A percentile compares a stretch with the other conserved stretches of the same genome.
Conservation (phyloP, 805 yeast genomes). For the Tetrapisispora nanseiensis region DNA sequence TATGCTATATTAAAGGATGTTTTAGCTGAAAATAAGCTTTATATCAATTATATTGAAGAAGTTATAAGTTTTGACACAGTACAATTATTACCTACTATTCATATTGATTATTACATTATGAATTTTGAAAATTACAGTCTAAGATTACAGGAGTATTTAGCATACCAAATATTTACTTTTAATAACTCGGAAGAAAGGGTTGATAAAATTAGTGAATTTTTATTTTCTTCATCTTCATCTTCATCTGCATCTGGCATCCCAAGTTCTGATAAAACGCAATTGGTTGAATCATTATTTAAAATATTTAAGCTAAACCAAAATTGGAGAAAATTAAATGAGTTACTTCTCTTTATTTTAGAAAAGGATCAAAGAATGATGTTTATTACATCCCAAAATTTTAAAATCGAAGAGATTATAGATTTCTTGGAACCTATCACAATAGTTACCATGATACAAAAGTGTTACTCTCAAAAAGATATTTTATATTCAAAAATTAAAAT, state of each 20-base stretch:
- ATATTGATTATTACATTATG: background rate
- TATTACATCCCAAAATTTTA: too few species aligned
- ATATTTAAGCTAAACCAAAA: background rate
- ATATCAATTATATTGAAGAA: background rate
- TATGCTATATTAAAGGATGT: slow-evolving; percentile 5
- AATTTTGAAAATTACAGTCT: background rate
- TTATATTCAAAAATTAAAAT: background rate
- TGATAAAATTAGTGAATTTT: background rate
- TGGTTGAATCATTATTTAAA: background rate
- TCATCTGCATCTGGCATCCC: background rate
- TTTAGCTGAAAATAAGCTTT: slow-evolving; percentile 4
- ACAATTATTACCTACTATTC: background rate
- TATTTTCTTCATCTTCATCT: background rate
- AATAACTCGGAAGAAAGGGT: background rate
- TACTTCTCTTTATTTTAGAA: background rate
- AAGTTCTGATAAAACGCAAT: background rate
- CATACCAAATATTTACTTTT: background rate
- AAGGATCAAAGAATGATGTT: background rate
- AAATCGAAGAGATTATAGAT: background rate
- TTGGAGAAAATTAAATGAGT: background rate
- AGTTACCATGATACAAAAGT: background rate
- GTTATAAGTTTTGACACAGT: background rate
- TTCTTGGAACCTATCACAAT: background rate
- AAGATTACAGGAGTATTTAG: background rate
- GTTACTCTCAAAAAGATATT: background rate